Evolutionary conservation across 805 yeast species (phyloP).

Genomic region (Saturnispora serradocipensis): DNA sequence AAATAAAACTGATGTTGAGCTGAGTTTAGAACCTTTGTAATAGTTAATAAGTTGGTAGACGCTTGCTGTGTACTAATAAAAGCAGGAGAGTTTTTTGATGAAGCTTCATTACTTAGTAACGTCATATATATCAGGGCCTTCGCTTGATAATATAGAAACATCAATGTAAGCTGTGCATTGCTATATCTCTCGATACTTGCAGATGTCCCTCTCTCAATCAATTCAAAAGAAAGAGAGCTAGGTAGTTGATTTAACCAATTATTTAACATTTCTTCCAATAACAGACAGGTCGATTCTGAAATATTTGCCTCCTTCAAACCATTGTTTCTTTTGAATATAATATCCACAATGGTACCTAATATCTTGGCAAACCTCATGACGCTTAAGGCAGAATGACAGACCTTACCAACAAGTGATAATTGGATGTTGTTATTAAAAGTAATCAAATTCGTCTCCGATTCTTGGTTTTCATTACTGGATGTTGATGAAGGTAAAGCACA

Average conservation of each 20-base stretch:
- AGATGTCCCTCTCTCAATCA: slow-evolving; percentile 48
- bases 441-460: slow-evolving; percentile 44
- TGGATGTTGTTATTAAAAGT: slow-evolving; percentile 46
- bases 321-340: slow-evolving; percentile 52
- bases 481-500: slow-evolving; percentile 66
- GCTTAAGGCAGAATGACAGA: slow-evolving; percentile 51
- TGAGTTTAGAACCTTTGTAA: slow-evolving; percentile 34
- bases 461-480: slow-evolving; percentile 30
- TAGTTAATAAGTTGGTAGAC: slow-evolving; percentile 48
- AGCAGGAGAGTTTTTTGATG: slow-evolving; percentile 40
- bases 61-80: slow-evolving; percentile 63
- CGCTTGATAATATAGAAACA: slow-evolving; percentile 52
- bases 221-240: slow-evolving; percentile 45
- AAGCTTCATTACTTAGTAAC: slow-evolving; percentile 38
- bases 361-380: slow-evolving; percentile 64
- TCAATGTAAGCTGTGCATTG: slow-evolving; percentile 43
- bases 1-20: slow-evolving; percentile 32
- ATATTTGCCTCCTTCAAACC: slow-evolving; percentile 22
- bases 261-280: slow-evolving; percentile 60
- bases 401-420: slow-evolving; percentile 62
- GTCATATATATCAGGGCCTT: slow-evolving; percentile 58
- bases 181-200: slow-evolving; percentile 27
- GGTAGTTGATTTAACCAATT: slow-evolving; percentile 73
- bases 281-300: slow-evolving; percentile 25
- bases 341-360: slow-evolving; percentile 63